Evolutionary conservation across 345 rosid genomes (phyloP), one percentile per base, ranked within the genome.

Genomic region (Heritiera fomes): DNA sequence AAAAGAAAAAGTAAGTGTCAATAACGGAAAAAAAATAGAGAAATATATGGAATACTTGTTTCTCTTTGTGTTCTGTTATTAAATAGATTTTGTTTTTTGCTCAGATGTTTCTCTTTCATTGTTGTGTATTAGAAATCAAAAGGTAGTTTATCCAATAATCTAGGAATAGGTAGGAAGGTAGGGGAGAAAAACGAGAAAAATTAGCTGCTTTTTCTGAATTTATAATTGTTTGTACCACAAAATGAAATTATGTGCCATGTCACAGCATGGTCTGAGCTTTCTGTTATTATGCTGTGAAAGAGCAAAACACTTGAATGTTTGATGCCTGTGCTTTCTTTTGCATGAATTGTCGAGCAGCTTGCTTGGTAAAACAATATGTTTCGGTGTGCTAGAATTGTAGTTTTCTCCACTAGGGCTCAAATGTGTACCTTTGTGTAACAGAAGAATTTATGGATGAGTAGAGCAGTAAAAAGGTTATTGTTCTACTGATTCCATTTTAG

Each of bases 81-180:
- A 20, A 10, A 18, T 67, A 10, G 52, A 0, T 40, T 17, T 1
- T 17, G 6, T 5, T 50, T 40, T 66, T 41, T 41, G 10, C 50
- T 67, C 4, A 2, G 14, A 6, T 14, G 8, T 43, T 67, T 41
- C 52, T 67, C 52, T 66, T 67, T 43, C 2, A 45, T 56, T 67
- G 52, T 67, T 43, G 9, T 10, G 32, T 67, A 28, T 47, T 43
- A n/a, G 52, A 43, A 67, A 9, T 10, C 3, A 43, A 43, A 67
- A 43, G 5, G 15, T 4, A n/a, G 53, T 67, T 43, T 43, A 43
- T 45, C 32, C 71, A 8, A 43, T 67, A 18, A 18, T 66, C 6
- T 43, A n/a, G 15, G 28, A 67, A 67, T 66, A 66, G 32, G 41
- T 43, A 43, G 71, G 49, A 66, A 66, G 50, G 50, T 43, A n/a